A percentile compares a stretch with the other conserved stretches of the same genome.
These are phyloP conservation scores for Decorospora gaudefroyi DNA, from an alignment of 2,329 filamentous ascomycete species.

Conservation along the genomic window DNA sequence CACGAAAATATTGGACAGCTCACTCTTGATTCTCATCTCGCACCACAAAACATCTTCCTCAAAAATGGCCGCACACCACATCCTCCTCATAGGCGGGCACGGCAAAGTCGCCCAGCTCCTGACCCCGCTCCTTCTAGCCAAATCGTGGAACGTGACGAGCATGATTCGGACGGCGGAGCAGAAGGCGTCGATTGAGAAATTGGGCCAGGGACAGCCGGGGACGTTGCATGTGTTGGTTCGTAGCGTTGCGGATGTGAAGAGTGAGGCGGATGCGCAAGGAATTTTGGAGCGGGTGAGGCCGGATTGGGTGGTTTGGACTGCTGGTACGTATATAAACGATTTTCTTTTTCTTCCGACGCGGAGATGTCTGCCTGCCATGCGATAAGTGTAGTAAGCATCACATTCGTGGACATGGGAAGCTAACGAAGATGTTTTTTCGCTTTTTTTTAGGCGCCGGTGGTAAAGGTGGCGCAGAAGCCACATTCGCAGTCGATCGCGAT, in stretches of 20 bases:
- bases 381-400: too few relatives aligned
- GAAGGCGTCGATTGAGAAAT: conserved; percentile 63
- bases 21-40: not conserved
- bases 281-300: conserved; percentile 65
- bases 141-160: conserved; percentile 77
- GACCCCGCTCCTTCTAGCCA: conserved; percentile 74
- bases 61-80: conserved; percentile 42
- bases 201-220: conserved; percentile 63
- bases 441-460: conserved; percentile 57
- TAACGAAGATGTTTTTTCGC: not conserved
- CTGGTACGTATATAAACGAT: conserved; percentile 55
- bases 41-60: not conserved
- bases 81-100: conserved; percentile 79
- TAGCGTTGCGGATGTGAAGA: conserved; percentile 72
- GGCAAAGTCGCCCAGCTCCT: conserved; percentile 76
- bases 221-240: conserved; percentile 70
- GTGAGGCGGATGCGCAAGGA: conserved; percentile 62
- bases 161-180: conserved; percentile 76
- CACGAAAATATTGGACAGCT: too few relatives aligned
- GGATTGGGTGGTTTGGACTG: conserved; percentile 71
- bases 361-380: not conserved
- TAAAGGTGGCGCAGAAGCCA: conserved; percentile 57
- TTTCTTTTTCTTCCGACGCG: not conserved
- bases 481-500: conserved; percentile 58
- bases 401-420: too few relatives aligned